Evolutionary conservation across 2,329 filamentous ascomycete species (phyloP), one percentile per base, ranked within the genome.

Genomic region (Cladosporium sp.): DNA sequence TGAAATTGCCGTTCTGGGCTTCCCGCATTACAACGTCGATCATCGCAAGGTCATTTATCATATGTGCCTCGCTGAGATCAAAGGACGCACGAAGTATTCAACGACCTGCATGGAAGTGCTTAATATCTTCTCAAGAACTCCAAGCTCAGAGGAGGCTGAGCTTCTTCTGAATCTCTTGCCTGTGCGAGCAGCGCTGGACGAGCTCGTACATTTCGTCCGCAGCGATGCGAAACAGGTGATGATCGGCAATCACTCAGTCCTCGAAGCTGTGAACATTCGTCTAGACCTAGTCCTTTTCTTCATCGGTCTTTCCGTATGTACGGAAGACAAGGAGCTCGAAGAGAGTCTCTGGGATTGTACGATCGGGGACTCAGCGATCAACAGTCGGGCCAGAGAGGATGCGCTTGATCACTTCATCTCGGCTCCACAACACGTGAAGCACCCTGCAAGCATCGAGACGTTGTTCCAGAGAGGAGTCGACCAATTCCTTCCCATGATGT

Each of bases 221-320:
- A 43, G 22, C 16, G 38, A 42, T n/a, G 32, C 9, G 32, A 53
- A 42, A 13, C 35, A 46, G 13, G 16, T 16, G 13, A 31, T 41
- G 32, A n/a, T 18, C 7, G 43, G 43, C 10, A 31, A 38, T 18
- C 44, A 32, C 18, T 34, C 43, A 8, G 34, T 28, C 35, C 43
- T 46, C 3, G 43, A 53, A 11, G 35, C 43, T 16, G 40, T 53
- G 11, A 53, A 43, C 13, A 44, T 52, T 6, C 43, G 60, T 33
- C 76, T 87, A 35, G 77, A 83, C 1, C 86, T 88, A 60, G 75
- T 87, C 16, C 74, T 77, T 38, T 74, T 76, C 13, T 51, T 63
- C 22, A 49, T 61, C 35, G 46, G 54, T n/a, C 35, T 58, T 11
- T 40, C 54, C 8, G 49, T 33, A 7, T 31, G 31, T 8, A 34